Percentiles rank a stretch among this genome's conserved stretches.
Evolutionary conservation across 1,284 basidiomycete genomes (phyloP).

Genomic region (Marasmius fiardii): DNA sequence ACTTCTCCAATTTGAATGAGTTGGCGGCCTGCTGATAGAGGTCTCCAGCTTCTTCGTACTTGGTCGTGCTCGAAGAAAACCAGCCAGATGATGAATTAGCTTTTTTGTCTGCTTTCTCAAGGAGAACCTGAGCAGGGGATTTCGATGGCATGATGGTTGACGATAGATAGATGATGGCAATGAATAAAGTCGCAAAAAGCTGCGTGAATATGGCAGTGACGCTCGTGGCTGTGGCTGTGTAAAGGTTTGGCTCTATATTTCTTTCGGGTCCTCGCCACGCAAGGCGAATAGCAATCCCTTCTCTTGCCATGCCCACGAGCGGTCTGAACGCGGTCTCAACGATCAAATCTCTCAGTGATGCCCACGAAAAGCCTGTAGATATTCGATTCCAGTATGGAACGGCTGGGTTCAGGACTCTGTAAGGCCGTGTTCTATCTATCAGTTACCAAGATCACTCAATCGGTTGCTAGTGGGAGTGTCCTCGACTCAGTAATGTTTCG

Average conservation of each 20-base stretch:
- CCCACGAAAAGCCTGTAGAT: slow-evolving; percentile 61
- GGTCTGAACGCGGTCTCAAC: slow-evolving; percentile 32
- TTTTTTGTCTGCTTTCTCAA: slow-evolving; percentile 93
- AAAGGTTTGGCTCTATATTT: neutral
- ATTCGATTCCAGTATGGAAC: slow-evolving; percentile 87
- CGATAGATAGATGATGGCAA: neutral
- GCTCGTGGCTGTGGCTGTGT: slow-evolving; percentile 2
- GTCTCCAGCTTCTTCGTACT: slow-evolving; percentile 93
- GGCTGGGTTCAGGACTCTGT: slow-evolving; percentile 93
- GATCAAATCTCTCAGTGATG: slow-evolving; percentile 48
- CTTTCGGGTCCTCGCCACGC: neutral
- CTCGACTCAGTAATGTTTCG: slow-evolving; percentile 95
- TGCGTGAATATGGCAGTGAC: slow-evolving; percentile 3
- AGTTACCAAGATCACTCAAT: slow-evolving; percentile 16
- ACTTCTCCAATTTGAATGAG: slow-evolving; percentile 92
- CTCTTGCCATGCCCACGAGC: slow-evolving; percentile 38
- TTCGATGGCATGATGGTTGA: slow-evolving; percentile 48
- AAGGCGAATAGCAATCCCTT: neutral
- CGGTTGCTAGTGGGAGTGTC: slow-evolving; percentile 57
- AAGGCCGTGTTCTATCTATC: slow-evolving; percentile 30
- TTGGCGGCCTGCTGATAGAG: slow-evolving; percentile 94
- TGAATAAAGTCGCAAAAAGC: neutral
- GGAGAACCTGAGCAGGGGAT: slow-evolving; percentile 63
- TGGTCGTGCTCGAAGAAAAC: slow-evolving; percentile 79
- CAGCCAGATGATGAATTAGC: slow-evolving; percentile 79